Percentiles rank a stretch among this genome's conserved stretches.
Conservation (phyloP, 371 early-diverging fungal genomes). For the Globomyces sp. region DNA sequence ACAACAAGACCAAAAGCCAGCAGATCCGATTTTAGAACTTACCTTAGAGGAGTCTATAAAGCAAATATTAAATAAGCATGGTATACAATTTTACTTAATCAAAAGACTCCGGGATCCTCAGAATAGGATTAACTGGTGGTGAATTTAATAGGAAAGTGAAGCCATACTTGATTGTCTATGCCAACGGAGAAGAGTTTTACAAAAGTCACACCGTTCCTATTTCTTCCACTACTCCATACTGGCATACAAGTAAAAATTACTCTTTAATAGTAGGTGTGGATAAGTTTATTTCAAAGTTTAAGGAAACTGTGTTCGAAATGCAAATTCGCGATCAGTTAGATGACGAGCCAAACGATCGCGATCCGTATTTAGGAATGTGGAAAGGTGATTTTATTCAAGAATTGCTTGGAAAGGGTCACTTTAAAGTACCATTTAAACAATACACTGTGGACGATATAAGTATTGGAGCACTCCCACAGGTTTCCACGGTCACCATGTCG, state of each 20-base stretch:
- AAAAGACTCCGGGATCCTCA: not conserved
- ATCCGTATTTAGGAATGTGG: conserved; percentile 32
- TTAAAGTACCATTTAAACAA: conserved; percentile 12
- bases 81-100: too few relatives aligned
- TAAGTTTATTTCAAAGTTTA: conserved; percentile 25
- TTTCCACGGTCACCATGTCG: not conserved
- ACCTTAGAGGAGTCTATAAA: too few relatives aligned
- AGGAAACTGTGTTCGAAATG: conserved; percentile 2
- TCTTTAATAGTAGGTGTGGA: conserved; percentile 11
- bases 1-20: too few relatives aligned
- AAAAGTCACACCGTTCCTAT: not conserved
- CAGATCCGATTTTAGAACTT: too few relatives aligned
- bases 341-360: conserved; percentile 17
- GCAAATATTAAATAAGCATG: too few relatives aligned
- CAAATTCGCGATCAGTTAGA: conserved; percentile 20
- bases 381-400: conserved; percentile 24
- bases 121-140: not conserved
- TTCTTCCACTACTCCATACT: not conserved
- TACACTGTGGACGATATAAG: conserved; percentile 1
- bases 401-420: conserved; percentile 23
- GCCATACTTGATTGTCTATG: conserved; percentile 2
- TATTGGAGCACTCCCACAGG: conserved; percentile 5
- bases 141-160: conserved; percentile 2
- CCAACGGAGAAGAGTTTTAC: not conserved
- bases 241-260: not conserved